Evolutionary conservation across 257 asterid species (phyloP).

Genomic region (Petrea volubilis): DNA sequence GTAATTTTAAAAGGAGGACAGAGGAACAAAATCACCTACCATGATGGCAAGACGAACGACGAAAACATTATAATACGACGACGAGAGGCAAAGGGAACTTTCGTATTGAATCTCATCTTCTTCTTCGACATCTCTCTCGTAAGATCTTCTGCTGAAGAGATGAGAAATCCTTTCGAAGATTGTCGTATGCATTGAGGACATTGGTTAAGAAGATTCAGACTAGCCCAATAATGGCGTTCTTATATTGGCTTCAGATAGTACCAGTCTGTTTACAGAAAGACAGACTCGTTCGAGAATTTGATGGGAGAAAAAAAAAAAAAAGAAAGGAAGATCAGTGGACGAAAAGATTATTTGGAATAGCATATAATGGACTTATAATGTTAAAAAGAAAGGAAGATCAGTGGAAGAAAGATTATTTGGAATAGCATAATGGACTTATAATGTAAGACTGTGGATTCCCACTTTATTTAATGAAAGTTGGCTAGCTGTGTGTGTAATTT

Average conservation of each 20-base stretch:
- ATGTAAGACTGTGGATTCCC: constrained; percentile 34
- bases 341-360: constrained; percentile 12
- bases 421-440: constrained; percentile 21
- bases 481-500: background rate
- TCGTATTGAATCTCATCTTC: constrained; percentile 57
- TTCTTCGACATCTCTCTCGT: constrained; percentile 59
- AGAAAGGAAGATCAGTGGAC: background rate
- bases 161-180: constrained; percentile 28
- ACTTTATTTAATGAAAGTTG: constrained; percentile 27
- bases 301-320: background rate
- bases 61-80: constrained; percentile 80
- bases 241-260: constrained; percentile 4
- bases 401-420: background rate
- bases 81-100: constrained; percentile 58
- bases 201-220: constrained; percentile 33
- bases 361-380: constrained; percentile 14
- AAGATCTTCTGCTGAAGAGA: constrained; percentile 38
- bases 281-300: background rate
- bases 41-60: constrained; percentile 97
- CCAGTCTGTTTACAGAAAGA: constrained; percentile 8
- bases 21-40: constrained; percentile 38
- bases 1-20: too few relatives aligned
- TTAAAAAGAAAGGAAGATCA: background rate
- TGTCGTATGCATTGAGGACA: constrained; percentile 28
- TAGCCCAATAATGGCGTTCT: background rate